Conservation (phyloP, 257 asterid species). For the Eustoma russellianum region DNA sequence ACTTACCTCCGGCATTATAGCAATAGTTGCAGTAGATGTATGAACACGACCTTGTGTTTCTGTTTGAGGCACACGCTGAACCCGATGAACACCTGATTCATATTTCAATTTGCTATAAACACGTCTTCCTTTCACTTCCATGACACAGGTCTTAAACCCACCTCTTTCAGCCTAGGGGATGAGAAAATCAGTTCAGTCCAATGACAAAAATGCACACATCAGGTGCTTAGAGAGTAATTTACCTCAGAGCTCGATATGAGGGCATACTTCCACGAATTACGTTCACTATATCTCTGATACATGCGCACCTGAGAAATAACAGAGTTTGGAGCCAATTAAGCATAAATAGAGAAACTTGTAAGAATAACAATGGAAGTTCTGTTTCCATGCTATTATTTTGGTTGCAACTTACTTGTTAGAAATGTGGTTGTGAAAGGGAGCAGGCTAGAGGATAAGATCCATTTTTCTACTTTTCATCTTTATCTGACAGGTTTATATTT, state of each 20-base stretch:
- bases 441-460: too few species aligned
- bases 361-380: too few species aligned
- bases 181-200: slow-evolving; percentile 21
- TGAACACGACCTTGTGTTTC: slow-evolving; percentile 99
- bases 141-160: slow-evolving; percentile 82
- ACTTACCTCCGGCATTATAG: slow-evolving; percentile 97
- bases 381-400: too few species aligned
- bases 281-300: slow-evolving; percentile 85
- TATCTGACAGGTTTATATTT: too few species aligned
- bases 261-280: slow-evolving; percentile 62
- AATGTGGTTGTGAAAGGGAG: too few species aligned
- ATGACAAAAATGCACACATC: slow-evolving; percentile 1
- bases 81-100: slow-evolving; percentile 98
- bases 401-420: too few species aligned
- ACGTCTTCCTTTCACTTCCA: slow-evolving; percentile 90
- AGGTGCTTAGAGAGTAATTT: slow-evolving; percentile 11
- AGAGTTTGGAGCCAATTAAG: not conserved
- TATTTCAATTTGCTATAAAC: slow-evolving; percentile 96
- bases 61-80: slow-evolving; percentile 97
- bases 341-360: too few species aligned
- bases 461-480: too few species aligned
- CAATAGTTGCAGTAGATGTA: slow-evolving; percentile 97
- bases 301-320: slow-evolving; percentile 51
- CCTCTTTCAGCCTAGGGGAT: slow-evolving; percentile 65
- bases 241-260: slow-evolving; percentile 88